Evolutionary conservation across 352 stramenopile genomes (phyloP), one percentile per base, ranked within the genome.

Genomic region (Globisporangium rhizosaccharum): DNA sequence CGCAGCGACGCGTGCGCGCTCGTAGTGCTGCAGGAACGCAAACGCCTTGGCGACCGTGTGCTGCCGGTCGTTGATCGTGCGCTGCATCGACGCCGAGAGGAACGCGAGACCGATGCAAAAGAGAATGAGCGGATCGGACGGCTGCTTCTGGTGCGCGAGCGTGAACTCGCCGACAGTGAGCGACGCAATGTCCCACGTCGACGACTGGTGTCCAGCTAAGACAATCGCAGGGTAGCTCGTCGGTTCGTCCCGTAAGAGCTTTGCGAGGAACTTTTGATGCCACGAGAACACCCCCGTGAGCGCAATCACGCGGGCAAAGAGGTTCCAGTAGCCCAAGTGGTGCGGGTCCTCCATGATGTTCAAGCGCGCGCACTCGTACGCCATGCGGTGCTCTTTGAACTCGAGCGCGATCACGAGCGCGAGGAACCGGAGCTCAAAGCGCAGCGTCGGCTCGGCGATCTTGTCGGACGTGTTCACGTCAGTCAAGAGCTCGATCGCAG

Each of bases 381-480:
- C 85, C 85, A 94, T 94, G 37, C 85, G 82, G 50, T 88, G 85
- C 51, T 94, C 85, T 55, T 88, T 88, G 57, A 92, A 92, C 56
- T 92, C 80, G 25, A 94, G 72, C 12, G 85, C 79, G 20, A 92
- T 90, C 39, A 90, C 78, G n/a, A 94, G 71, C 10, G 85, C 85
- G 20, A 92, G 63, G 53, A 94, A 94, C 7, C 85, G 81, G 20
- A 94, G 51, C 60, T 94, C 82, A 50, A 92, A 94, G 30, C 85
- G 79, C 41, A 90, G 55, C 8, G 76, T 71, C 9, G 80, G 76
- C 50, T 90, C 70, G 15, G 75, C 72, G 23, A 94, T 88, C 62
- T 94, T 94, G 60, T 92, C 80, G 0, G 81, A 92, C 23, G 82
- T 90, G 65, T 94, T 94, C 52, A 94, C 82, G 46, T 94, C 85